These are phyloP conservation scores for Pseudonectria buxi DNA, from an alignment of 2,329 filamentous ascomycete species.

Conservation along the genomic window DNA sequence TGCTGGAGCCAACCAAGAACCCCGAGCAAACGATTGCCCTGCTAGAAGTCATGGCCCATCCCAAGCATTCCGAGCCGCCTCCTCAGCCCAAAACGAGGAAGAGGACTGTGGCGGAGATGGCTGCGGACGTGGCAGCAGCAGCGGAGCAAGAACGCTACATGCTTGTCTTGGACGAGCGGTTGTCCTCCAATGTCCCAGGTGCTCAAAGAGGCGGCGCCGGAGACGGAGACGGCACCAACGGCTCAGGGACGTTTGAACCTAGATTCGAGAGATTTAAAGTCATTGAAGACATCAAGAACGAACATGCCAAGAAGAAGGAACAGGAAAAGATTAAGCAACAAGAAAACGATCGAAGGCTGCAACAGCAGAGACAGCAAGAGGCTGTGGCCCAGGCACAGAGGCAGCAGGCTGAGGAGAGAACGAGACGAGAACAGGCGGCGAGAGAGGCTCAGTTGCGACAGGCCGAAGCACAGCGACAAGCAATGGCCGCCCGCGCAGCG, in stretches of 20 bases:
- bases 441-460: conserved; percentile 31
- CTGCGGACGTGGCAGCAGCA: conserved; percentile 85
- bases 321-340: conserved; percentile 65
- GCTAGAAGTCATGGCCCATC: conserved; percentile 65
- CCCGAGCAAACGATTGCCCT: conserved; percentile 63
- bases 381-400: conserved; percentile 40
- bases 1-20: conserved; percentile 67
- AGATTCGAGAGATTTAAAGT: conserved; percentile 89
- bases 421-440: conserved; percentile 29
- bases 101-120: conserved; percentile 88
- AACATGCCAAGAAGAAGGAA: conserved; percentile 70
- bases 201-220: conserved; percentile 50
- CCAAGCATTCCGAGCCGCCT: conserved; percentile 67
- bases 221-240: conserved; percentile 68
- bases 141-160: conserved; percentile 88
- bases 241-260: conserved; percentile 69
- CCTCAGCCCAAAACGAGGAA: conserved; percentile 86
- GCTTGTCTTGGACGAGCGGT: conserved; percentile 82
- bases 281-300: conserved; percentile 73
- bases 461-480: conserved; percentile 30
- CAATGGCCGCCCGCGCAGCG: conserved; percentile 25
- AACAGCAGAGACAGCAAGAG: conserved; percentile 37
- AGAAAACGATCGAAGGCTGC: conserved; percentile 50
- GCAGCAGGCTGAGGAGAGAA: conserved; percentile 37
- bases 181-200: conserved; percentile 53